A percentile compares a stretch with the other conserved stretches of the same genome.
phyloP scores from a whole-genome alignment of 2,329 filamentous ascomycete species.

The Aspergillus sp. region DNA sequence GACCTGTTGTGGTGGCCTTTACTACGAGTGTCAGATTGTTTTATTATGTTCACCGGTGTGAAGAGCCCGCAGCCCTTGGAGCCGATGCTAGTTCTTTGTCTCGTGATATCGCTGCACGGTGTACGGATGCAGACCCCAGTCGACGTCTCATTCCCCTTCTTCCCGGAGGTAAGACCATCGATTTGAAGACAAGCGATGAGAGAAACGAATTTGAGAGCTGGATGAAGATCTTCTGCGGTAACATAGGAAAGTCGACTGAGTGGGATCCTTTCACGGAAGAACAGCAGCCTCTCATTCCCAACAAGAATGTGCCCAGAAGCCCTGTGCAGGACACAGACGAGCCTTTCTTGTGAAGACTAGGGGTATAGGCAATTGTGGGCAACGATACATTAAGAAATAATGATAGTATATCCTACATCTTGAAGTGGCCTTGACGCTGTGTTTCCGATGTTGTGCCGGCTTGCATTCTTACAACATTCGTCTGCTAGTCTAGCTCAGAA shows the following conservation, averaged over 20 bases:
- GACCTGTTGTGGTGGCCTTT: constrained; percentile 19
- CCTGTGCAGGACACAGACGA: neutral
- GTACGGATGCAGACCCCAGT: constrained; percentile 15
- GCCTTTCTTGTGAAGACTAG: too few species aligned
- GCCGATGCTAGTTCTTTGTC: constrained; percentile 2
- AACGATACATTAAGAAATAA: too few species aligned
- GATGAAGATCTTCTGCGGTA: constrained; percentile 11
- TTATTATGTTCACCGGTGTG: constrained; percentile 17
- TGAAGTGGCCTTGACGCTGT: too few species aligned
- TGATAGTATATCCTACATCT: too few species aligned
- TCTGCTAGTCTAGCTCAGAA: too few species aligned
- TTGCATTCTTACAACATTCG: too few species aligned
- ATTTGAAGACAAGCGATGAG: constrained; percentile 11
- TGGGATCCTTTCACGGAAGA: constrained; percentile 16
- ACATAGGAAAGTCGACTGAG: neutral
- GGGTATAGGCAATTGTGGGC: too few species aligned
- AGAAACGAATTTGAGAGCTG: constrained; percentile 15
- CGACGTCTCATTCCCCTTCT: constrained; percentile 18
- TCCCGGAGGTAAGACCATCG: constrained; percentile 12
- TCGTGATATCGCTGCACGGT: constrained; percentile 9
- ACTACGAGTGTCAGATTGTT: constrained; percentile 16
- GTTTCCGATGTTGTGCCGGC: too few species aligned
- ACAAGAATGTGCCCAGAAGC: neutral
- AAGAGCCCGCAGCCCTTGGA: neutral
- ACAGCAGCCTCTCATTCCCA: neutral